phyloP scores from a whole-genome alignment of 2,329 filamentous ascomycete genomes.

The Eutypa lata region DNA sequence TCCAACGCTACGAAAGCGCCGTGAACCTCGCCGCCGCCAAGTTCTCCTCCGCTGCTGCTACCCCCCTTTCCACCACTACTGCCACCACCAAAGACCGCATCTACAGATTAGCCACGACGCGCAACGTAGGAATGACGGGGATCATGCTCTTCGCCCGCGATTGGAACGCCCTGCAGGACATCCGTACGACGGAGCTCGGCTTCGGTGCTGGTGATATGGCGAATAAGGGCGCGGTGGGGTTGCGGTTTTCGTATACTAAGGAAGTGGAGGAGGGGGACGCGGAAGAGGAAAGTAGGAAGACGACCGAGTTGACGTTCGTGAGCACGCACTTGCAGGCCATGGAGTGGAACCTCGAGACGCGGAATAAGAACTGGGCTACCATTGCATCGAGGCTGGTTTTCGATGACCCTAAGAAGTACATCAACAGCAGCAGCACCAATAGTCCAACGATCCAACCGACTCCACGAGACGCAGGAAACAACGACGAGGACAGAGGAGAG shows the following conservation, averaged over 20 bases:
- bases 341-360: constrained; percentile 70
- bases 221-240: constrained; percentile 89
- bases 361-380: constrained; percentile 85
- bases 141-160: constrained; percentile 80
- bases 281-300: no score
- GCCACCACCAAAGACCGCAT: constrained; percentile 25
- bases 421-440: no score
- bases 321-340: constrained; percentile 85
- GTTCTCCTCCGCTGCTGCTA: constrained; percentile 16
- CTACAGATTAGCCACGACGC: constrained; percentile 68
- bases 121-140: constrained; percentile 85
- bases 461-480: no score
- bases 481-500: constrained; percentile 12
- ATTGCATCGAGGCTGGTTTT: constrained; percentile 83
- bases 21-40: constrained; percentile 64
- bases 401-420: constrained; percentile 45
- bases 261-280: constrained; percentile 28
- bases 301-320: constrained; percentile 75
- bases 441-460: no score
- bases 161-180: constrained; percentile 54
- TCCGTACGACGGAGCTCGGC: constrained; percentile 80
- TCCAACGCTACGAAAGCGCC: constrained; percentile 67
- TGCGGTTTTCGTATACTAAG: constrained; percentile 61
- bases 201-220: constrained; percentile 87
- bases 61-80: not conserved